These are phyloP conservation scores for Exophiala bonariae DNA, from an alignment of 2,329 filamentous ascomycete genomes.

Conservation along the genomic window DNA sequence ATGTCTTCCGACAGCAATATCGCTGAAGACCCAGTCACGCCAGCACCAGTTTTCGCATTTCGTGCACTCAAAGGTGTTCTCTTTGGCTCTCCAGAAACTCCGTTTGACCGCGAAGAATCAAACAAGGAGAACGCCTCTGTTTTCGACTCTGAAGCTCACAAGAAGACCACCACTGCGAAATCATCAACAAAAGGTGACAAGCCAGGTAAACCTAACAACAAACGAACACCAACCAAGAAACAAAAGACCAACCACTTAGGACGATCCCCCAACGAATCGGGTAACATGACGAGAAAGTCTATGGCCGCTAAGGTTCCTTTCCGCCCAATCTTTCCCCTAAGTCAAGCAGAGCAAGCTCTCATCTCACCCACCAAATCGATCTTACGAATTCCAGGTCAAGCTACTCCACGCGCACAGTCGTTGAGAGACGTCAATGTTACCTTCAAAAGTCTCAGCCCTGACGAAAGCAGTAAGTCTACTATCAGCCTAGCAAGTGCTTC, in stretches of 20 bases:
- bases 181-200: slow-evolving; percentile 14
- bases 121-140: slow-evolving; percentile 24
- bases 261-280: background rate
- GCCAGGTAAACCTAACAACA: slow-evolving; percentile 23
- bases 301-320: no score
- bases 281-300: no score
- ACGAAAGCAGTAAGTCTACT: slow-evolving; percentile 5
- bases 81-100: slow-evolving; percentile 61
- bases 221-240: background rate
- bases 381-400: slow-evolving; percentile 63
- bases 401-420: slow-evolving; percentile 57
- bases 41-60: slow-evolving; percentile 66
- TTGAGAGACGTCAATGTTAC: slow-evolving; percentile 51
- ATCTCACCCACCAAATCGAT: slow-evolving; percentile 62
- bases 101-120: slow-evolving; percentile 36
- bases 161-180: slow-evolving; percentile 18
- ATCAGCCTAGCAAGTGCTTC: background rate
- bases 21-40: slow-evolving; percentile 62
- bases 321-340: no score
- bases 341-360: no score
- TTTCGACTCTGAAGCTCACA: slow-evolving; percentile 6
- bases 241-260: background rate
- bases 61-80: slow-evolving; percentile 66
- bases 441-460: slow-evolving; percentile 35
- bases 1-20: slow-evolving; percentile 33